Percentiles rank a stretch among this genome's conserved stretches.
These are phyloP conservation scores for Solanum phureja DNA, from an alignment of 257 asterid species.

Conservation along the genomic window DNA sequence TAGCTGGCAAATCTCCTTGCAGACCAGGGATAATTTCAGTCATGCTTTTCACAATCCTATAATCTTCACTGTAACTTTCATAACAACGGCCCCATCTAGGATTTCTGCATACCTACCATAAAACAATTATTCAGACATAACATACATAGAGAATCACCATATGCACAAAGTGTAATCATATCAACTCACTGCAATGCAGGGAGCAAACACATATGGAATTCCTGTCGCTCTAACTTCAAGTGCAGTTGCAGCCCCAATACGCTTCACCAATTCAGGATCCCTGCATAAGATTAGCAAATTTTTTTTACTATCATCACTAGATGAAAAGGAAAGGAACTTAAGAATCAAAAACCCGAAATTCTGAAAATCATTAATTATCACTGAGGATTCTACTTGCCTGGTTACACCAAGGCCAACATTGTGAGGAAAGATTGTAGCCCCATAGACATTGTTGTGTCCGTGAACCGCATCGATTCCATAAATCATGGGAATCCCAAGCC, in stretches of 20 bases:
- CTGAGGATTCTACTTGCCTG: constrained; percentile 29
- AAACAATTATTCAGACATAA: background rate
- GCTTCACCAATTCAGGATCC: constrained; percentile 55
- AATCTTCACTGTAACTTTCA: constrained; percentile 51
- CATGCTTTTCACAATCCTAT: constrained; percentile 26
- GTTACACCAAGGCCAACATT: constrained; percentile 78
- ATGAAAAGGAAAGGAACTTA: background rate
- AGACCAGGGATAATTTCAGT: constrained; percentile 19
- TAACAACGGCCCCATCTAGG: constrained; percentile 27
- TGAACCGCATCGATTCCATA: constrained; percentile 72
- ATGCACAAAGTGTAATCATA: background rate
- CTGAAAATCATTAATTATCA: background rate
- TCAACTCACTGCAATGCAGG: constrained; percentile 57
- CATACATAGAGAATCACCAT: background rate
- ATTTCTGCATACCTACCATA: constrained; percentile 15
- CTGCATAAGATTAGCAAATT: constrained; percentile 14
- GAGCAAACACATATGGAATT: constrained; percentile 63
- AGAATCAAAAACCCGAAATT: background rate
- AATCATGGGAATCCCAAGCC: constrained; percentile 61
- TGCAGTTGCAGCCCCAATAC: constrained; percentile 79
- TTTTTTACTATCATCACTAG: background rate
- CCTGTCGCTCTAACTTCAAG: constrained; percentile 78
- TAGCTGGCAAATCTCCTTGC: constrained; percentile 18
- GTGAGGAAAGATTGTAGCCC: constrained; percentile 67
- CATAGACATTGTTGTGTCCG: constrained; percentile 65